phyloP scores from a whole-genome alignment of 805 yeast genomes.

The Spathaspora hagerdaliae region DNA sequence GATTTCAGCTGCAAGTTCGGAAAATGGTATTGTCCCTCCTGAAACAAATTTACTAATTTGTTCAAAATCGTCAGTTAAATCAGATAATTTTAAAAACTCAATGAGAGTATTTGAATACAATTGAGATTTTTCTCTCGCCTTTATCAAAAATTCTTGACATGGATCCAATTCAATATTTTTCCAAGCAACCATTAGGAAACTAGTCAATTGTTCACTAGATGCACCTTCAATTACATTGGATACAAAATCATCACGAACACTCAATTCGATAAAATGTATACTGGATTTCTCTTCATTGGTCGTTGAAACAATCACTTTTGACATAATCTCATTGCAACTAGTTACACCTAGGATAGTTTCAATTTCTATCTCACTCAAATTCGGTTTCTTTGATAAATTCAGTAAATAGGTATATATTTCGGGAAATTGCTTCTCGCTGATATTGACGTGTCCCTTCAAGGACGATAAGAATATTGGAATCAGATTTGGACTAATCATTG shows the following conservation, averaged over 20 bases:
- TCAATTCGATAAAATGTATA: slow-evolving; percentile 2
- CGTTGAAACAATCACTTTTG: background rate
- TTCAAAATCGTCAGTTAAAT: slow-evolving; percentile 10
- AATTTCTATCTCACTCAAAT: slow-evolving; percentile 9
- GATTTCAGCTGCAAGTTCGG: slow-evolving; percentile 21
- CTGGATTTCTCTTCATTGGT: slow-evolving; percentile 1
- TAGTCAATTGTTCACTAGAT: background rate
- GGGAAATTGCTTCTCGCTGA: slow-evolving; percentile 12
- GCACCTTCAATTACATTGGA: background rate
- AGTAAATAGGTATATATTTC: slow-evolving; percentile 28
- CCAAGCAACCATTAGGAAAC: slow-evolving; percentile 13
- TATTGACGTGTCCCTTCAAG: slow-evolving; percentile 6
- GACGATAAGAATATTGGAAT: slow-evolving; percentile 1
- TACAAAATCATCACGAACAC: slow-evolving; percentile 1
- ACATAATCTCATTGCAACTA: background rate
- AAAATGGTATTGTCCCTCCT: slow-evolving; percentile 13
- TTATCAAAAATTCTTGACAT: slow-evolving; percentile 9
- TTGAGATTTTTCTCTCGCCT: background rate
- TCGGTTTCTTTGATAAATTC: slow-evolving; percentile 20
- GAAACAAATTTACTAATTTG: slow-evolving; percentile 4
- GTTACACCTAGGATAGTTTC: background rate
- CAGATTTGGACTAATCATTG: slow-evolving; percentile 10
- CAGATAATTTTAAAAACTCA: slow-evolving; percentile 7
- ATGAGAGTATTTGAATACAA: slow-evolving; percentile 10
- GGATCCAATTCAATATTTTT: slow-evolving; percentile 4